Evolutionary conservation across 139 green algal species (phyloP), one percentile per base, ranked within the genome.

Genomic region (Coelastrella sp.): DNA sequence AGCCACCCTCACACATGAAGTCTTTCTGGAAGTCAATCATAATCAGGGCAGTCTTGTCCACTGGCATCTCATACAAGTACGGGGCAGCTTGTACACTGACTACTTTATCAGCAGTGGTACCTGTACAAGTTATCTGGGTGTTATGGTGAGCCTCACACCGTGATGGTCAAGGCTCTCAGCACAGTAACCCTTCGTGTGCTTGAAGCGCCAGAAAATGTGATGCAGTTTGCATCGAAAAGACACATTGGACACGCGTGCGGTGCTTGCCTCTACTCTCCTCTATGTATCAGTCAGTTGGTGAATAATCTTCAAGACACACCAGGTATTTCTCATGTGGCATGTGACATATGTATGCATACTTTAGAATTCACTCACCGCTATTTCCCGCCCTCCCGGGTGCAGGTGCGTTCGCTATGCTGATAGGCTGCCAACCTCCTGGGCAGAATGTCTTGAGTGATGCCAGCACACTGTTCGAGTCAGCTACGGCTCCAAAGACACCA

Each of bases 1-100:
- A 97, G 12, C 95, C 95, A 56, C 94, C 94, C 19, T 91, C 78
- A 27, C 91, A 66, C 78, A 95, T 90, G 60, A 97, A 97, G 91
- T 97, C 95, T 5, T 90, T 87, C 87, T 97, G 95, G 66, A 96
- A 97, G 85, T 97, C 95, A 68, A 97, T 96, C 93, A 97, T 96
- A 12, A 97, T 63, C n/a, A 95, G 17, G 17, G 95, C 95, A 0
- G 93, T 80, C 61, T 85, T 59, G 65, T 74, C 22, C 14, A 93
- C 9, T 6, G 91, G 91, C 82, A 95, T 73, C 15, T 58, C 20
- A 84, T 92, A 94, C 1, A 65, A 22, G 60, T 92, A 93, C 0
- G 93, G 93, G 75, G 75, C 24, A 4, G 92, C 90, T 70, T 17
- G 35, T 22, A 83, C n/a, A 4, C 24, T 63, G 8, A 17, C 27